Base-by-base conservation (phyloP, 2,329 filamentous ascomycete species). In the Monosporascus sp. region DNA sequence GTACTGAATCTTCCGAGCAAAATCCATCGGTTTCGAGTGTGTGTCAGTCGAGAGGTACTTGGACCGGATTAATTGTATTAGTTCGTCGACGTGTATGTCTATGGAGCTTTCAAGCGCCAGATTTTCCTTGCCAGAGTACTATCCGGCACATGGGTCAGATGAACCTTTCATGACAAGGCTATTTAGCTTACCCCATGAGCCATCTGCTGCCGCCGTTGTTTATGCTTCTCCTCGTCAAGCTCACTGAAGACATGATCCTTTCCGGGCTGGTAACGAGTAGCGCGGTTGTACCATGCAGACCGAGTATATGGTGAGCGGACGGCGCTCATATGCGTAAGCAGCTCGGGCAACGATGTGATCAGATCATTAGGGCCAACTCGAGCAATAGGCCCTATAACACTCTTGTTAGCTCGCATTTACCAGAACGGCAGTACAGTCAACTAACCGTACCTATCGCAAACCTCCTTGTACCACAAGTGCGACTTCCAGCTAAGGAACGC, bases 71-170 rank as follows among this genome's bases (percentile, higher is more conserved):
- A 82, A 70, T 2, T 65, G 36, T 11, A 81, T 51, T 0, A 81
- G 62, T 11, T 78, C 72, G 35, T 67, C 57, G 7, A 83, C 63
- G 11, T 75, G 72, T 6, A 66, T 56, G 54, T 84, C 76, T 25
- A 85, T 73, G 5, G 75, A 71, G 0, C 63, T 58, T 54, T 83
- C 80, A 3, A 83, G 64, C 1, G 70, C 69, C 1, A 72, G 68
- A 37, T 82, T 82, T 49, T 82, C 80, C 51, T 77, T 74, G 3
- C 80, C 79, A 2, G 79, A 77, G 59, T 83, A 84, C 77, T 78
- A 47, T 39, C 31, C 46, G 44, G 27, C 24, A 54, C 15, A 49
- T 8, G 25, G 9, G 24, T 48, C 46, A 37, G 57, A 5, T 57
- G 53, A 17, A 0, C 27, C 25, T 2, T n/a, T 17, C 17, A 11